These are phyloP conservation scores for Biscutella laevigata DNA, from an alignment of 441 rosid species.

Conservation along the genomic window DNA sequence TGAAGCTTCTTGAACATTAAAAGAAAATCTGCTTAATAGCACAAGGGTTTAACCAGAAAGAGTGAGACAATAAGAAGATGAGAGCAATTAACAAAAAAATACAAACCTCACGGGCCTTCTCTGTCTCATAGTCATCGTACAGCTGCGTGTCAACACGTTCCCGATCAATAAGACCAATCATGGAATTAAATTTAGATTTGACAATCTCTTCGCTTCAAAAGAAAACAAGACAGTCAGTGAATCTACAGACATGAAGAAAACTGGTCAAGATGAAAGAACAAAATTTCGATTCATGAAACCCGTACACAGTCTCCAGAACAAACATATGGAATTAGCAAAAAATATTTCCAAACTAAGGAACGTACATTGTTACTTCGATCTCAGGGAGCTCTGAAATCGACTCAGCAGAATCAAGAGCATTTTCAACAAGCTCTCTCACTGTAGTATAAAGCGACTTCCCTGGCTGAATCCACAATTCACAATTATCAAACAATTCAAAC, in stretches of 20 bases:
- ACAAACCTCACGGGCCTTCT: slow-evolving; percentile 86
- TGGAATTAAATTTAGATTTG: slow-evolving; percentile 77
- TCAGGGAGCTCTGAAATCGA: slow-evolving; percentile 88
- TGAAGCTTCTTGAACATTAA: not conserved
- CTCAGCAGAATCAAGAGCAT: slow-evolving; percentile 91
- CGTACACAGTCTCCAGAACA: not conserved
- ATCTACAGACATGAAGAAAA: not conserved
- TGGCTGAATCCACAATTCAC: slow-evolving; percentile 46
- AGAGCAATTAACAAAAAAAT: slow-evolving; percentile 1
- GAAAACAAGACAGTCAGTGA: slow-evolving; percentile 9
- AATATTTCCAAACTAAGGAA: not conserved
- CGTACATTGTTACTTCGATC: slow-evolving; percentile 76
- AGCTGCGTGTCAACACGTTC: slow-evolving; percentile 80
- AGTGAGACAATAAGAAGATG: slow-evolving; percentile 7
- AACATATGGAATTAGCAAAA: not conserved
- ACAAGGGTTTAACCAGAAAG: not conserved
- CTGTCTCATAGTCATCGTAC: slow-evolving; percentile 89
- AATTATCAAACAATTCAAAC: slow-evolving; percentile 1
- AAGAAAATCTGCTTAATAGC: not conserved
- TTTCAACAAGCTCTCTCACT: slow-evolving; percentile 90
- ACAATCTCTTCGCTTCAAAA: slow-evolving; percentile 73
- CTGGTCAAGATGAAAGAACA: not conserved
- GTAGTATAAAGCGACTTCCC: slow-evolving; percentile 88
- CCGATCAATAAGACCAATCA: slow-evolving; percentile 89
- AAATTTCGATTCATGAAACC: not conserved